These are phyloP conservation scores for Pythium folliculosum DNA, from an alignment of 352 stramenopile genomes.

Conservation along the genomic window DNA sequence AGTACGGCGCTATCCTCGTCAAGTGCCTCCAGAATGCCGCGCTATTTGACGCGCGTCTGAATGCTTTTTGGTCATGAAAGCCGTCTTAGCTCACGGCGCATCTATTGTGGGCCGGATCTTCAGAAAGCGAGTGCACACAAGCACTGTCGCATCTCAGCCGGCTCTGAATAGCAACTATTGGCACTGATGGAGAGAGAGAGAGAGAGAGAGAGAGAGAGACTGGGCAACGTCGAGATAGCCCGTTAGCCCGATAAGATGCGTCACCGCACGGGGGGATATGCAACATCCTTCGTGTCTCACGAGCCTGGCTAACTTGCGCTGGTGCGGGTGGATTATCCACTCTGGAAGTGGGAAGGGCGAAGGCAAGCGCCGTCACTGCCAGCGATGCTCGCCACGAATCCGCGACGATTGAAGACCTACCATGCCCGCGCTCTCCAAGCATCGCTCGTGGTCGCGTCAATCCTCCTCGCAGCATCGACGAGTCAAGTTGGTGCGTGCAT, in stretches of 20 bases:
- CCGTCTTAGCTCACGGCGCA: neutral
- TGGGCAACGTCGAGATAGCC: neutral
- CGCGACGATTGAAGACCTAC: neutral
- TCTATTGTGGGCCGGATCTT: neutral
- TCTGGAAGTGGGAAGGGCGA: neutral
- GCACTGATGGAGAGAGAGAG: neutral
- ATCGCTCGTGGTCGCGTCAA: neutral
- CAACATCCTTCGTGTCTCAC: neutral
- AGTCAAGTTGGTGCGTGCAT: constrained; percentile 19
- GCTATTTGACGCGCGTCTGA: constrained; percentile 25
- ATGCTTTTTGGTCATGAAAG: constrained; percentile 23
- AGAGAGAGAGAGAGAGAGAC: neutral
- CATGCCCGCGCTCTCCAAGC: neutral
- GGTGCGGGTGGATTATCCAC: neutral
- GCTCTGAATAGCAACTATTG: constrained; percentile 12
- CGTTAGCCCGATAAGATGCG: neutral
- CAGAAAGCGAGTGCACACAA: neutral
- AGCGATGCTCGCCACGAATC: neutral
- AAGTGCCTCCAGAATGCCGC: constrained; percentile 25
- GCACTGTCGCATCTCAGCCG: constrained; percentile 18
- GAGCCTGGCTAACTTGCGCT: neutral
- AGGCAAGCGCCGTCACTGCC: neutral
- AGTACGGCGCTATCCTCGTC: constrained; percentile 15
- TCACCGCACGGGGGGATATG: neutral
- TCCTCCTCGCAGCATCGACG: neutral